A percentile compares a stretch with the other conserved stretches of the same genome.
Evolutionary conservation across 192 early-diverging fungal species (phyloP).

Genomic region (Chytriomyces sp.): DNA sequence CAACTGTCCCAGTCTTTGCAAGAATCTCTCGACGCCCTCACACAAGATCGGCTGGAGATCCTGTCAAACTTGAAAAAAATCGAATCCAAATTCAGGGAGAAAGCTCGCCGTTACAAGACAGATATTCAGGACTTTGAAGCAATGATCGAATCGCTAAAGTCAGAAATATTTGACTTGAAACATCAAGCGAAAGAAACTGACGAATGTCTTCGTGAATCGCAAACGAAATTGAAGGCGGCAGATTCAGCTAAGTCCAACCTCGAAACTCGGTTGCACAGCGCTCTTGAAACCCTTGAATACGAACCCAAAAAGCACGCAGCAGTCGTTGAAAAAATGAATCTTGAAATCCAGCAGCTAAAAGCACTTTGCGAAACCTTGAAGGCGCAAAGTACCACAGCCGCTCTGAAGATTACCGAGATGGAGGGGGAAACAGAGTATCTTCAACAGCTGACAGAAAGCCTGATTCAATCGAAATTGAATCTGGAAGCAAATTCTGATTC

Average conservation of each 20-base stretch:
- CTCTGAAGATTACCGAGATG: conserved; percentile 25
- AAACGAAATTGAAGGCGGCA: neutral
- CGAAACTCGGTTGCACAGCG: conserved; percentile 9
- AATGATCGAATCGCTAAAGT: conserved; percentile 21
- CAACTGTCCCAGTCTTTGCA: conserved; percentile 11
- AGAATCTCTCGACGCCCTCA: neutral
- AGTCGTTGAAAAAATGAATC: conserved; percentile 17
- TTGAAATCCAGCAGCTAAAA: neutral
- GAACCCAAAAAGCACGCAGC: conserved; percentile 20
- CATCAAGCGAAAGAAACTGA: neutral
- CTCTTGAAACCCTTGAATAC: conserved; percentile 17
- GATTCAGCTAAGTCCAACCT: conserved; percentile 29
- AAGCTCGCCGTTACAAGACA: conserved; percentile 1
- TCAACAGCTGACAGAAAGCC: conserved; percentile 29
- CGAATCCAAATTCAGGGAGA: conserved; percentile 35
- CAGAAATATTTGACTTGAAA: conserved; percentile 1
- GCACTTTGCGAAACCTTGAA: neutral
- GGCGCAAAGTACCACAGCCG: neutral
- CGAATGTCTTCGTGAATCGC: neutral
- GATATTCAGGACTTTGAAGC: conserved; percentile 9
- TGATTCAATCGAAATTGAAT: conserved; percentile 38
- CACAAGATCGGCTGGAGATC: conserved; percentile 15
- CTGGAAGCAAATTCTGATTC: conserved; percentile 35
- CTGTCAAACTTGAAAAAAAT: conserved; percentile 29
- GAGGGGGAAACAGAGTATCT: conserved; percentile 35